A percentile compares a stretch with the other conserved stretches of the same genome.
Evolutionary conservation across 2,329 filamentous ascomycete genomes (phyloP).

Genomic region (Fusarium sp.): DNA sequence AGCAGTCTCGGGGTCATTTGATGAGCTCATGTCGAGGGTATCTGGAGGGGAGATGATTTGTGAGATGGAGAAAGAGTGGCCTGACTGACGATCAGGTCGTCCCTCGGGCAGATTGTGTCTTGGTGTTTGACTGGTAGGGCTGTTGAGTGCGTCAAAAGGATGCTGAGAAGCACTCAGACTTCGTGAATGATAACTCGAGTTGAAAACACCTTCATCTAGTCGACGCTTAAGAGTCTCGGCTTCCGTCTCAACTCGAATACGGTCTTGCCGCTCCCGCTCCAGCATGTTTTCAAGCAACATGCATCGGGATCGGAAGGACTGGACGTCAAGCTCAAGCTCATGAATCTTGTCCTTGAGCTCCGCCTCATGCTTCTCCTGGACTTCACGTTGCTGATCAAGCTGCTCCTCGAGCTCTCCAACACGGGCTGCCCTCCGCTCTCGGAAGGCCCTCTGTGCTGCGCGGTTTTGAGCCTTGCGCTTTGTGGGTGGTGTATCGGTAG

Average conservation of each 20-base stretch:
- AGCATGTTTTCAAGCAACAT: constrained; percentile 72
- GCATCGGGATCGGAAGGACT: constrained; percentile 72
- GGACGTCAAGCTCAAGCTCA: constrained; percentile 72
- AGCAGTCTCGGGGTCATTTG: constrained; percentile 47
- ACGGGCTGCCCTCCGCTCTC: constrained; percentile 85
- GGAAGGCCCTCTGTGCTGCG: constrained; percentile 88
- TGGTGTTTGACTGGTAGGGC: constrained; percentile 40
- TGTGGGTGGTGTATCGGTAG: constrained; percentile 90
- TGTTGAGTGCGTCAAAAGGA: constrained; percentile 46
- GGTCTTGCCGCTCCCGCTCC: constrained; percentile 65
- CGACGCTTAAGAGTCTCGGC: constrained; percentile 51
- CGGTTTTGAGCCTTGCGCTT: constrained; percentile 96
- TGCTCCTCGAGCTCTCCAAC: constrained; percentile 80
- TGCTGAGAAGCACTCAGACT: constrained; percentile 45
- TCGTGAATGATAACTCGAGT: constrained; percentile 43
- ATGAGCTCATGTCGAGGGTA: constrained; percentile 48
- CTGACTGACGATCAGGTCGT: constrained; percentile 45
- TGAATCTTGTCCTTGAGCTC: constrained; percentile 68
- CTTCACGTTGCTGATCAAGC: constrained; percentile 69
- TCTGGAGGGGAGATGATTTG: constrained; percentile 68
- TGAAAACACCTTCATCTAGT: constrained; percentile 46
- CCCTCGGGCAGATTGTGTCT: constrained; percentile 47
- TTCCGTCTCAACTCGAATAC: constrained; percentile 57
- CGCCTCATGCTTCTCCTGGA: constrained; percentile 66
- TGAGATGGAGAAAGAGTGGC: constrained; percentile 64